Conservation (phyloP, 2,329 filamentous ascomycete genomes). For the Venturiaceae sp. region DNA sequence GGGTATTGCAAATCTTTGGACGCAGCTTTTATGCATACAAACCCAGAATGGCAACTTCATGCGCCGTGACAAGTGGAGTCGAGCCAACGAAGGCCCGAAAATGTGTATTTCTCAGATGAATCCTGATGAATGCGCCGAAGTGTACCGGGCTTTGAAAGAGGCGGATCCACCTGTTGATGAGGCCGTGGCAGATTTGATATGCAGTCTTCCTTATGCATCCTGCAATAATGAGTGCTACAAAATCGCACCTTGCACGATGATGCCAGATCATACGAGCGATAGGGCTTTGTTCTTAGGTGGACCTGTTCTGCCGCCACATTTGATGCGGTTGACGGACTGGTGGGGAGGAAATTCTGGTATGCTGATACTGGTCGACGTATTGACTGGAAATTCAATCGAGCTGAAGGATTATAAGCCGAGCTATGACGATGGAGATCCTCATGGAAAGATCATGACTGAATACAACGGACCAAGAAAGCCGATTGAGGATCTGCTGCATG, state of each 20-base stretch:
- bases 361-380: background rate
- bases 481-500: background rate
- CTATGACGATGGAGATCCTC: background rate
- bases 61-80: background rate
- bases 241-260: background rate
- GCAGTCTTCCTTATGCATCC: background rate
- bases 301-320: background rate
- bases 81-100: background rate
- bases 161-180: background rate
- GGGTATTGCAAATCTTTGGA: background rate
- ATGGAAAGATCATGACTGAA: background rate
- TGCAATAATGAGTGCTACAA: background rate
- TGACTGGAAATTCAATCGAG: background rate
- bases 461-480: background rate
- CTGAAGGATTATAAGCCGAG: background rate
- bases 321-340: background rate
- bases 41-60: background rate
- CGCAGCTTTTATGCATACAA: background rate
- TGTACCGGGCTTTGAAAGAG: background rate
- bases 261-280: background rate
- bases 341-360: background rate
- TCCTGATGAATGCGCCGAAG: background rate
- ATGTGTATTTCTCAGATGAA: background rate
- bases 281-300: background rate
- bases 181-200: background rate